Base-by-base conservation (phyloP, 371 early-diverging fungal genomes). In the Mucor circinelloides region DNA sequence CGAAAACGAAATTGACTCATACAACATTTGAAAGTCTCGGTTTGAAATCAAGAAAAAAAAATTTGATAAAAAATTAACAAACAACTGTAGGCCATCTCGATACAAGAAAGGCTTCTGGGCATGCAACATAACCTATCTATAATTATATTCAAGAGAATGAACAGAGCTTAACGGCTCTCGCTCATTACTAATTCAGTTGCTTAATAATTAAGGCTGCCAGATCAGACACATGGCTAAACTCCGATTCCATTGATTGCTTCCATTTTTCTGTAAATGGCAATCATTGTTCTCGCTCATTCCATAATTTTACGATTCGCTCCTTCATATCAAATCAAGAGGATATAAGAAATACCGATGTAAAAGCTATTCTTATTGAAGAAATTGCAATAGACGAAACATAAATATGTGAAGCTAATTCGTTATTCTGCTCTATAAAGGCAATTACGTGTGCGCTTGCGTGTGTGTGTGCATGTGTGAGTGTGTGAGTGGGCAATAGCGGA, bases 181-280 rank as follows among this genome's bases (percentile, higher is more conserved):
- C 13, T 52, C 13, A 52, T 27, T 23, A 27, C 52, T 52, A 52
- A 52, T 52, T 27, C 52, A 52, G 0, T 52, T 52, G 52, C 10
- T 52, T 52, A 52, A 25, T 52, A 52, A 52, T 52, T 23, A 25
- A 27, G 13, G 52, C 27, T 25, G 52, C 48, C 48, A 52, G 52
- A 52, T 52, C 52, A 52, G 27, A 52, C 13, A 27, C 52, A 27
- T 52, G 3, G 10, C 15, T 4, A 13, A 52, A 25, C 21, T 27
- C 52, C 52, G 52, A 52, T 52, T 52, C 52, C 52, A 52, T 52
- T 52, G 52, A 27, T 23, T 52, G 52, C 52, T 52, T 27, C 52
- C 52, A 52, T 52, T 19, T 21, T 52, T 52, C 27, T 52, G 52
- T 52, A 52, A 52, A 27, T 52, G 52, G 52, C 12, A 52, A 13